phyloP scores from a whole-genome alignment of 75 land plant species.

The Gnetum montanum region DNA sequence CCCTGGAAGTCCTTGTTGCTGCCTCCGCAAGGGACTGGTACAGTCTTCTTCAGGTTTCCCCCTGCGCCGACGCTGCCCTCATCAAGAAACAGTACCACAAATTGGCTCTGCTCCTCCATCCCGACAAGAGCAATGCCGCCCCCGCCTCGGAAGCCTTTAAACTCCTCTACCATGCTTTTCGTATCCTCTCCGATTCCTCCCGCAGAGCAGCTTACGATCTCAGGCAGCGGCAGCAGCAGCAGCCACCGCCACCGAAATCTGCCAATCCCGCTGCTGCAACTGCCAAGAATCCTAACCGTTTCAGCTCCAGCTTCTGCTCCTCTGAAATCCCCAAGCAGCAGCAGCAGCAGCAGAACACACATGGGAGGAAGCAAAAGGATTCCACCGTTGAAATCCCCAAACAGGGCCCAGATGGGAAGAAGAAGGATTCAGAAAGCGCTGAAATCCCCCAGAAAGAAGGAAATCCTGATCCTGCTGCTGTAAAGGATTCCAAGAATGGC shows the following conservation, averaged over 20 bases:
- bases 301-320: no score
- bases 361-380: no score
- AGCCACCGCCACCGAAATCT: background rate
- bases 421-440: no score
- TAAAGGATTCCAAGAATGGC: no score
- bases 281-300: no score
- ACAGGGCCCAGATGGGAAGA: no score
- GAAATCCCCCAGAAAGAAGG: no score
- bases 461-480: no score
- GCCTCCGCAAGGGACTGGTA: conserved; percentile 61
- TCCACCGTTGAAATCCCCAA: no score
- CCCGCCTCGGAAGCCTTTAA: conserved; percentile 64
- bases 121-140: conserved; percentile 54
- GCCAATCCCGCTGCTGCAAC: no score
- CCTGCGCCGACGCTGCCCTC: conserved; percentile 9
- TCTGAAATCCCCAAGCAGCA: no score
- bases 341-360: no score
- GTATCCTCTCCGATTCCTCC: conserved; percentile 35
- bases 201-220: conserved; percentile 42
- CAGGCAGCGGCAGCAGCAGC: background rate
- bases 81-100: conserved; percentile 57
- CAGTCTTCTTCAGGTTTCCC: conserved; percentile 50
- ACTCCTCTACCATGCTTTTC: conserved; percentile 56
- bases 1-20: conserved; percentile 58
- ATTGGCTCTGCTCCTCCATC: conserved; percentile 65